Evolutionary conservation across 805 yeast genomes (phyloP).

Genomic region (Isabelozyma rhagii): DNA sequence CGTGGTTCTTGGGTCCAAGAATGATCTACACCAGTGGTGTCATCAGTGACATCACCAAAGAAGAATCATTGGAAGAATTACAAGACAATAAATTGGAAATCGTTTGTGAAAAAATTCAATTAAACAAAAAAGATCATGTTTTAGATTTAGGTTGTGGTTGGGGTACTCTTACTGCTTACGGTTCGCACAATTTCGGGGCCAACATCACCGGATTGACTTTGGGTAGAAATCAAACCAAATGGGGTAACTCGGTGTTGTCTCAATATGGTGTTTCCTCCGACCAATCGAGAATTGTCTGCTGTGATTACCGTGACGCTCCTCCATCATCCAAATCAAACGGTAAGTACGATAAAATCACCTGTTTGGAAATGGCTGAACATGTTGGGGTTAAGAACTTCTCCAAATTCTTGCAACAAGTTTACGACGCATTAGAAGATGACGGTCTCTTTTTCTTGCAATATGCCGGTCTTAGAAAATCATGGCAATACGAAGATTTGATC

Average conservation of each 20-base stretch:
- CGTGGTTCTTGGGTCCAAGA: conserved; percentile 92
- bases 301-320: conserved; percentile 91
- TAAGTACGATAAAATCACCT: conserved; percentile 79
- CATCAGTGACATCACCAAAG: conserved; percentile 63
- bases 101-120: conserved; percentile 82
- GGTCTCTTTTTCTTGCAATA: conserved; percentile 84
- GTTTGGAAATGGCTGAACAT: conserved; percentile 95
- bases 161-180: conserved; percentile 89
- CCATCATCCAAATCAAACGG: conserved; percentile 46
- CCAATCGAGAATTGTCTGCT: conserved; percentile 77
- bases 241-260: conserved; percentile 72
- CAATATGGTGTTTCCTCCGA: conserved; percentile 63
- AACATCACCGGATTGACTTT: conserved; percentile 84
- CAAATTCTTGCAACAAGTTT: conserved; percentile 72
- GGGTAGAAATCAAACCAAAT: conserved; percentile 86
- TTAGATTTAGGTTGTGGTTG: conserved; percentile 93
- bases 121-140: conserved; percentile 68
- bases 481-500: conserved; percentile 92
- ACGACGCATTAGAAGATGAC: conserved; percentile 87
- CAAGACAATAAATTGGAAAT: conserved; percentile 88
- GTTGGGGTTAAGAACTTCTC: conserved; percentile 87
- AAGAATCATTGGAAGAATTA: conserved; percentile 72
- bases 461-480: conserved; percentile 84
- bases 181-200: conserved; percentile 81
- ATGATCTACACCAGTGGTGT: conserved; percentile 92